These are phyloP conservation scores for Grosmannia clavigera DNA, from an alignment of 2,329 filamentous ascomycete genomes.

Conservation along the genomic window DNA sequence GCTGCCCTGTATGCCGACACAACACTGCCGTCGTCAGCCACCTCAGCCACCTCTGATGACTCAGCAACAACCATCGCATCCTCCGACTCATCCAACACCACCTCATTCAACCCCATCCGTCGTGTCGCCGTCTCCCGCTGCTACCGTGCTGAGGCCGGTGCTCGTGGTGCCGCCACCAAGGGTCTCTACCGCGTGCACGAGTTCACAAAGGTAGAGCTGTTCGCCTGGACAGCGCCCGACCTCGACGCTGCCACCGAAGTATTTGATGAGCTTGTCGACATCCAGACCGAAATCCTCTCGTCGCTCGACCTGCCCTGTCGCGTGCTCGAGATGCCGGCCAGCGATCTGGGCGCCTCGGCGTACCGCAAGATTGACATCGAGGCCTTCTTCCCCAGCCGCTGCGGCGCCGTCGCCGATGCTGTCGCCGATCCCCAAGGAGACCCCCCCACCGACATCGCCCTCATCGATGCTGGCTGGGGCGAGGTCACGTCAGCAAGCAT, in stretches of 20 bases:
- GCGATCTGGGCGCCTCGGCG: conserved; percentile 82
- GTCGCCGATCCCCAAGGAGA: background rate
- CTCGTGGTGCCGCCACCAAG: conserved; percentile 80
- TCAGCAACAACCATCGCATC: conserved; percentile 66
- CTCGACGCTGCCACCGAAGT: conserved; percentile 36
- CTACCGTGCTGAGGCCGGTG: conserved; percentile 90
- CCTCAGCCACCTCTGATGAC: background rate
- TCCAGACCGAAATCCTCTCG: conserved; percentile 74
- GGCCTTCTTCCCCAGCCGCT: conserved; percentile 79
- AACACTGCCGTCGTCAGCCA: conserved; percentile 36
- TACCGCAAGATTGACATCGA: conserved; percentile 86
- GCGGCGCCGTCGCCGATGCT: conserved; percentile 15
- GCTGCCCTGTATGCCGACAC: conserved; percentile 77
- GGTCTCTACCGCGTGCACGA: conserved; percentile 95
- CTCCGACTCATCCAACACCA: conserved; percentile 19
- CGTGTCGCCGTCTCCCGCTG: conserved; percentile 79
- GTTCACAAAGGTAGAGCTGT: conserved; percentile 97
- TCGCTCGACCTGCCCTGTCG: conserved; percentile 73
- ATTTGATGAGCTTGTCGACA: conserved; percentile 75
- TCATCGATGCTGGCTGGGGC: conserved; percentile 61
- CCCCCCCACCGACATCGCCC: background rate
- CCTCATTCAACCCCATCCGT: conserved; percentile 51
- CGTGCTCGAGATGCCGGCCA: conserved; percentile 81
- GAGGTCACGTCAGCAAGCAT: conserved; percentile 85
- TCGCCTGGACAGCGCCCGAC: conserved; percentile 70